Evolutionary conservation across 441 rosid species (phyloP), one percentile per base, ranked within the genome.

Genomic region (Populus hybrid): DNA sequence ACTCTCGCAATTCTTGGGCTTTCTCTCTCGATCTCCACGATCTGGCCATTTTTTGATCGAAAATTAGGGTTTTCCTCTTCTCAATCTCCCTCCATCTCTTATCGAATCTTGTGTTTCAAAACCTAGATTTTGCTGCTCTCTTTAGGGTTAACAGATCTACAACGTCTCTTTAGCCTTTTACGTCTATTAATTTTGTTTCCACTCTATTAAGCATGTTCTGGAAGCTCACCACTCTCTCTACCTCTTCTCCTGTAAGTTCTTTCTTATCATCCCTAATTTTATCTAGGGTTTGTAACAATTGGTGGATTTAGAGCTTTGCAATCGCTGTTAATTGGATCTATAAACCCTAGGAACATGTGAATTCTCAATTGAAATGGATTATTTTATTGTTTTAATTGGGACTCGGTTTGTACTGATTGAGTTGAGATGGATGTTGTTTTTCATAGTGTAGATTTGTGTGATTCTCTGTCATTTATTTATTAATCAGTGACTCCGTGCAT

Each of bases 211-310:
- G 71, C 79, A 94, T 94, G 97, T 94, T 94, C 61, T 94, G 97
- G 98, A 91, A 92, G 90, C 96, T 94, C 80, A 83, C 95, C 9
- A 75, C 93, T 82, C 88, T 94, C 80, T 90, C 98, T 57, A 85
- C 96, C 9, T 88, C 98, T 32, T 94, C 96, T 81, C 94, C 97
- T 36, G 98, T 94, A 76, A 91, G 95, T 84, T 14, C 24, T 28
- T 80, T 73, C 34, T 74, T 35, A 26, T 73, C 57, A 23, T 40
- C 23, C 40, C 34, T 50, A 9, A 4, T 53, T 67, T 68, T 21
- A 46, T 73, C 3, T 8, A n/a, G 2, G 16, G 57, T 50, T 38
- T 36, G 26, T 18, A 23, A 65, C 16, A 10, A 30, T 53, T 69
- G 59, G 38, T 10, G 73, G 10, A 23, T 69, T 78, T 36, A 74